Evolutionary conservation across 257 asterid species (phyloP), one percentile per base, ranked within the genome.

Genomic region (Rhazya stricta): DNA sequence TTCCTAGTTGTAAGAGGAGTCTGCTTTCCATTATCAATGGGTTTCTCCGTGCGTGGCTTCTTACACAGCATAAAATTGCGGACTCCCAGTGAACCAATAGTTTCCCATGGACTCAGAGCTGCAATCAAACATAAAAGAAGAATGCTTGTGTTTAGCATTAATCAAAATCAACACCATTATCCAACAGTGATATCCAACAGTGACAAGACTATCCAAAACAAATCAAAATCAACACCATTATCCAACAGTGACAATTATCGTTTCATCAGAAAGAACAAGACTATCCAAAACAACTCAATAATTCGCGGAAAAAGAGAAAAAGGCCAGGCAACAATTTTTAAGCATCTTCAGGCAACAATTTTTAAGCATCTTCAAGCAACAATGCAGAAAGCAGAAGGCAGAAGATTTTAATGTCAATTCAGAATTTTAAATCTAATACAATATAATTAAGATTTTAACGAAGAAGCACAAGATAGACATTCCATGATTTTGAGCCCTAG

Each of bases 61-160:
- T 89, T 94, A 91, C 91, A 92, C 27, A 94, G 86, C 91, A 89
- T 75, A 78, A 94, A 94, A 32, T 88, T 94, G 7, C 99, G 89
- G 5, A 88, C 84, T 32, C 99, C 99, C 1, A 79, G 73, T 3
- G 99, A 88, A 4, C 97, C 99, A 42, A 94, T 94, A 3, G 92
- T 83, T 74, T 89, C 96, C 99, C 96, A 92, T 56, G 97, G 91
- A 67, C 82, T 80, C 82, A 92, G 83, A 77, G 93, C 99, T 94
- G 81, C 12, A 48, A 53, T 19, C 21, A 32, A 72, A 25, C 29
- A 6, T 0, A 36, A 12, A 21, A 0, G 16, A 36, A 65, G 27
- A 16, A 37, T 25, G 10, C n/a, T n/a, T n/a, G n/a, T n/a, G n/a
- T n/a, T n/a, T 21, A 32, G 65, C 43, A 42, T 18, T 42, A n/a